Percentiles rank a stretch among this genome's conserved stretches.
phyloP scores from a whole-genome alignment of 805 yeast species.

The Schizosaccharomyces octosporus region DNA sequence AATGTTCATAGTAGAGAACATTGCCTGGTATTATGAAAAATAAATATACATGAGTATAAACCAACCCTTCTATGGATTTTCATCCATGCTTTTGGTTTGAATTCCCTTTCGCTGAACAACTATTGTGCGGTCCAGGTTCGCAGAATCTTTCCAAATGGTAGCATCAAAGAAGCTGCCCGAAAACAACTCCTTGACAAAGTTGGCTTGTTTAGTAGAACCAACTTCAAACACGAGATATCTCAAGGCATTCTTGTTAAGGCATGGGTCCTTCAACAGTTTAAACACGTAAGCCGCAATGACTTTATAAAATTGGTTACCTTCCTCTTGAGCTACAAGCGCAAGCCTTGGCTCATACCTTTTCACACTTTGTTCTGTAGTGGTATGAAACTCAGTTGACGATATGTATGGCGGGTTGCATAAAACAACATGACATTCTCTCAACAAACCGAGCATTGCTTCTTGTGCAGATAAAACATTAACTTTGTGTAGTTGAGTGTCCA shows the following conservation, averaged over 20 bases:
- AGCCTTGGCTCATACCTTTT: conserved; percentile 42
- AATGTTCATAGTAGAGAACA: too few species aligned
- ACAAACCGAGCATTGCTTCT: not conserved
- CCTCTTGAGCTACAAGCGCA: conserved; percentile 28
- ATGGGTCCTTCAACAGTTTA: too few species aligned
- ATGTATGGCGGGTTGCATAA: conserved; percentile 88
- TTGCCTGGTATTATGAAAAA: too few species aligned
- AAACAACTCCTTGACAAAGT: not conserved
- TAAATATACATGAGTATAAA: too few species aligned
- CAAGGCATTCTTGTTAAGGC: not conserved
- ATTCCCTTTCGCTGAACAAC: too few species aligned
- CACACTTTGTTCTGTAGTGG: conserved; percentile 37
- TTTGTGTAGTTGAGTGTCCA: conserved; percentile 5
- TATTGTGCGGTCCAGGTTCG: too few species aligned
- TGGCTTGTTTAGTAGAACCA: not conserved
- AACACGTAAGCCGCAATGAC: too few species aligned
- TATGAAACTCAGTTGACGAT: conserved; percentile 16
- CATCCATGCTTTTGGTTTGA: too few species aligned
- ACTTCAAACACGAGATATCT: not conserved
- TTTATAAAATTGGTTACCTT: not conserved
- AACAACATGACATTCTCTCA: conserved; percentile 23
- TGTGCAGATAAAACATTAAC: conserved; percentile 4
- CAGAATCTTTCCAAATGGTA: not conserved
- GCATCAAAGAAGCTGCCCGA: not conserved
- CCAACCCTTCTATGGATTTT: too few species aligned